Evolutionary conservation across 1,284 basidiomycete species (phyloP).

Genomic region (Cryptococcus maquisensis): DNA sequence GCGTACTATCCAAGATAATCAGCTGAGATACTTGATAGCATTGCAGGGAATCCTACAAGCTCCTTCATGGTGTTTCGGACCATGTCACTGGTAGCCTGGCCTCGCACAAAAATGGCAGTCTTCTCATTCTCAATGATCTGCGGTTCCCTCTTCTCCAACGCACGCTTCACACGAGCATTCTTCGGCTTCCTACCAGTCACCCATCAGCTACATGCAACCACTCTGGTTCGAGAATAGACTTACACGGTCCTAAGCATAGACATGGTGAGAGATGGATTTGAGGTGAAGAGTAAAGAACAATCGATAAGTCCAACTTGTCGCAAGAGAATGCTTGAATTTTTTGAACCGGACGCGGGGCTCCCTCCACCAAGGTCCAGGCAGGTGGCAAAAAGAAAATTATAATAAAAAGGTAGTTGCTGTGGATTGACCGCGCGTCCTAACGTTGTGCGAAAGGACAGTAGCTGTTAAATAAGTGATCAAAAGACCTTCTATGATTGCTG

Average conservation of each 20-base stretch:
- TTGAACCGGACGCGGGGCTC: background rate
- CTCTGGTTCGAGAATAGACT: constrained; percentile 7
- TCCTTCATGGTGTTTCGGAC: constrained; percentile 82
- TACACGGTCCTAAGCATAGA: constrained; percentile 48
- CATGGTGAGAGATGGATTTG: constrained; percentile 25
- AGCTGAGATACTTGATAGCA: background rate
- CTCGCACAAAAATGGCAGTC: constrained; percentile 83
- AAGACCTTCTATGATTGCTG: background rate
- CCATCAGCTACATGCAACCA: background rate
- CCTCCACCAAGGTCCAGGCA: background rate
- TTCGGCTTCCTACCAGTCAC: constrained; percentile 71
- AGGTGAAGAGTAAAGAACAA: background rate
- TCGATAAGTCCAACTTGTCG: background rate
- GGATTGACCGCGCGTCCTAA: background rate
- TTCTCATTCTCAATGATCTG: constrained; percentile 83
- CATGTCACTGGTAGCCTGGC: constrained; percentile 76
- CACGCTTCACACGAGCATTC: constrained; percentile 96
- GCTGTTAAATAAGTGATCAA: background rate
- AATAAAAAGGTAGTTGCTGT: background rate
- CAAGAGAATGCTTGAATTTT: background rate
- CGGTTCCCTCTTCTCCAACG: constrained; percentile 76
- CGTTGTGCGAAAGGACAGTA: no score
- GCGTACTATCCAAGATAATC: constrained; percentile 62
- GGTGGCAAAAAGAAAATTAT: background rate
- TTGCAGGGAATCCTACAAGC: constrained; percentile 58